phyloP scores from a whole-genome alignment of 2,329 filamentous ascomycete species.

The Zymoseptoria crescenta region DNA sequence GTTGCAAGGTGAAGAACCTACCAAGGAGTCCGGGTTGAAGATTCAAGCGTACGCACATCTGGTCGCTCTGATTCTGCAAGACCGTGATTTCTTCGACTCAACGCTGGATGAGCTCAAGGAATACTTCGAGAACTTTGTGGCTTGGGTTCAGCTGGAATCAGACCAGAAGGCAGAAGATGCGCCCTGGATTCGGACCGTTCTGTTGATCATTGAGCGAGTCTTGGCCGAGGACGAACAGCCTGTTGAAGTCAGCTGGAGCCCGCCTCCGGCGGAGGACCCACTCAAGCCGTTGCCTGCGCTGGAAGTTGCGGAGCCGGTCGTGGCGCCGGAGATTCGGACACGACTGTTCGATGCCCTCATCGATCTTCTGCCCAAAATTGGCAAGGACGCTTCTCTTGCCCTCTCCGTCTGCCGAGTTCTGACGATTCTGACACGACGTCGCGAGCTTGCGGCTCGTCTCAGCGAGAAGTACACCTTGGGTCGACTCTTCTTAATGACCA shows the following conservation, averaged over 20 bases:
- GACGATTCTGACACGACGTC: slow-evolving; percentile 76
- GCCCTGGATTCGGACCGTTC: slow-evolving; percentile 83
- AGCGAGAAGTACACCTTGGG: slow-evolving; percentile 86
- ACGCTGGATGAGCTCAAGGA: slow-evolving; percentile 68
- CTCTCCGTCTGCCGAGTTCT: slow-evolving; percentile 75
- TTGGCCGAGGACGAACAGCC: slow-evolving; percentile 85
- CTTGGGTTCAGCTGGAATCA: slow-evolving; percentile 65
- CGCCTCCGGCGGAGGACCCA: slow-evolving; percentile 37
- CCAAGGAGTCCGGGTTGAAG: slow-evolving; percentile 53
- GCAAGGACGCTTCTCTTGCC: slow-evolving; percentile 78
- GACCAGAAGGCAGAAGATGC: slow-evolving; percentile 67
- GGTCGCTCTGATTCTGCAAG: slow-evolving; percentile 77
- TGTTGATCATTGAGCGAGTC: slow-evolving; percentile 83
- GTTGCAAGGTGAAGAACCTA: slow-evolving; percentile 47
- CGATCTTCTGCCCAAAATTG: slow-evolving; percentile 74
- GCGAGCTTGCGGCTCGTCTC: slow-evolving; percentile 64
- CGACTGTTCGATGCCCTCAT: slow-evolving; percentile 69
- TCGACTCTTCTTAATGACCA: slow-evolving; percentile 87
- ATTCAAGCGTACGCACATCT: slow-evolving; percentile 89
- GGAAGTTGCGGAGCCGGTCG: slow-evolving; percentile 51
- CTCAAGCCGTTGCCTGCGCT: slow-evolving; percentile 44
- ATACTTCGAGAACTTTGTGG: slow-evolving; percentile 66
- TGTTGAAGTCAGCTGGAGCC: slow-evolving; percentile 60
- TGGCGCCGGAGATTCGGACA: slow-evolving; percentile 59
- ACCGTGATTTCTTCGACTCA: slow-evolving; percentile 69